Conservation (phyloP, 1,284 basidiomycete genomes). For the Apiotrichum akiyoshidainum region DNA sequence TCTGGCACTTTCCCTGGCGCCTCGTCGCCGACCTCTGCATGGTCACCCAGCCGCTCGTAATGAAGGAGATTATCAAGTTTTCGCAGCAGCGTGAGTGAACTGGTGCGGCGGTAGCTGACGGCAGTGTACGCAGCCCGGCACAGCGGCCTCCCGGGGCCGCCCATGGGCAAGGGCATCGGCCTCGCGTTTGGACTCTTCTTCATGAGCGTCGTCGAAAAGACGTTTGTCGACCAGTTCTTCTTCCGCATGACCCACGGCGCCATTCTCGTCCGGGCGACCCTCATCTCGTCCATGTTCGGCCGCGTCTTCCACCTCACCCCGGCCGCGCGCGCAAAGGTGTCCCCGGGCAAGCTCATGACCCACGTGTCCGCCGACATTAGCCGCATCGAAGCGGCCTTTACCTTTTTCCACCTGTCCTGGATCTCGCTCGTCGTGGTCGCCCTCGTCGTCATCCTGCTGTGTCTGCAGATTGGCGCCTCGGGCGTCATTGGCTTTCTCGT, state of each 20-base stretch:
- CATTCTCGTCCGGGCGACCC: conserved; percentile 64
- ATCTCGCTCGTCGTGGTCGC: conserved; percentile 56
- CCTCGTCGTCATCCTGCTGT: conserved; percentile 55
- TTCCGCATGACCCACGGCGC: conserved; percentile 70
- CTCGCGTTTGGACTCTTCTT: conserved; percentile 54
- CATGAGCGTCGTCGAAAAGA: conserved; percentile 59
- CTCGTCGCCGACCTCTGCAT: conserved; percentile 53
- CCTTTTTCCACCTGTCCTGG: conserved; percentile 50
- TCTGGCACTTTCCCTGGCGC: conserved; percentile 60
- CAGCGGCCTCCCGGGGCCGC: conserved; percentile 31
- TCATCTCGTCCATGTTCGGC: conserved; percentile 72
- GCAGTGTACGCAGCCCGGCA: background rate
- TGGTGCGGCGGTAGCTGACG: conserved; percentile 52
- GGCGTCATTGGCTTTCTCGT: conserved; percentile 73
- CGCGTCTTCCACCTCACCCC: conserved; percentile 65
- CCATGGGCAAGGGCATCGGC: conserved; percentile 62
- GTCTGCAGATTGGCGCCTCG: conserved; percentile 63
- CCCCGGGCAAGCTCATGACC: conserved; percentile 68
- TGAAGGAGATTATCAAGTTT: conserved; percentile 68
- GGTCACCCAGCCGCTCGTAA: conserved; percentile 64
- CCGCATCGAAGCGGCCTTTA: conserved; percentile 1
- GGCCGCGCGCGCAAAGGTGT: conserved; percentile 62
- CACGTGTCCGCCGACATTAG: conserved; percentile 68
- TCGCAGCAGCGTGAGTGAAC: conserved; percentile 54
- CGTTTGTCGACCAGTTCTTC: conserved; percentile 70